phyloP scores from a whole-genome alignment of 2,329 filamentous ascomycete species.

The Pyrenochaeta sp. region DNA sequence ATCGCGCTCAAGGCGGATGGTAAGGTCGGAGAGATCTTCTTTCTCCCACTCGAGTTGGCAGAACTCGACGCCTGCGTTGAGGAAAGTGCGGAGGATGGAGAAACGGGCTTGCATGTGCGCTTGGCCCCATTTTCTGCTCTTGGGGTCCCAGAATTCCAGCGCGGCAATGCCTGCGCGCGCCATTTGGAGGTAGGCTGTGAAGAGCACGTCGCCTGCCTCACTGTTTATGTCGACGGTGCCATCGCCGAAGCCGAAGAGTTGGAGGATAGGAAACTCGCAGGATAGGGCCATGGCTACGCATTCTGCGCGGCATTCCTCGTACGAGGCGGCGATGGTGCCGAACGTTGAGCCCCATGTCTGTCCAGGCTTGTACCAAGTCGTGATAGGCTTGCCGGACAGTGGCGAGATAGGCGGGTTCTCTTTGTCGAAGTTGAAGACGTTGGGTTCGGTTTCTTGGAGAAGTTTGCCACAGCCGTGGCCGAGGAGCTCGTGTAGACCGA shows the following conservation, averaged over 20 bases:
- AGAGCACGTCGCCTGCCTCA: constrained; percentile 86
- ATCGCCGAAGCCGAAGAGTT: constrained; percentile 91
- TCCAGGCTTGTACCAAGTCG: constrained; percentile 91
- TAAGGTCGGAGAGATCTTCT: constrained; percentile 80
- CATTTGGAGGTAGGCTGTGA: constrained; percentile 90
- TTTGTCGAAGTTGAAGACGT: constrained; percentile 87
- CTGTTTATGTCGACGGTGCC: constrained; percentile 75
- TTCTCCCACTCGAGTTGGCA: constrained; percentile 79
- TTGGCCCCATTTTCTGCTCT: constrained; percentile 90
- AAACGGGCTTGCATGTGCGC: constrained; percentile 88
- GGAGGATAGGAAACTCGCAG: constrained; percentile 86
- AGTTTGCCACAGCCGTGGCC: constrained; percentile 94
- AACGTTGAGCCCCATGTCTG: constrained; percentile 97
- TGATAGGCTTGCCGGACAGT: constrained; percentile 77
- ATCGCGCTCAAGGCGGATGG: constrained; percentile 81
- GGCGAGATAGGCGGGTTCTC: constrained; percentile 83
- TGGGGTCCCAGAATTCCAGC: constrained; percentile 94
- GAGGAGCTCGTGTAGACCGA: constrained; percentile 88
- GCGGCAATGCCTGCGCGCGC: constrained; percentile 88
- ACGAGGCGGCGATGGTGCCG: constrained; percentile 83
- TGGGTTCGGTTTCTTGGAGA: constrained; percentile 84
- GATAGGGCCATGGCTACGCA: constrained; percentile 90
- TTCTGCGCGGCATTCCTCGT: constrained; percentile 95
- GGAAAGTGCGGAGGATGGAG: constrained; percentile 84
- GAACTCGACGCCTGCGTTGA: constrained; percentile 86